phyloP scores from a whole-genome alignment of 2,329 filamentous ascomycete species.

The Apiospora koreana region DNA sequence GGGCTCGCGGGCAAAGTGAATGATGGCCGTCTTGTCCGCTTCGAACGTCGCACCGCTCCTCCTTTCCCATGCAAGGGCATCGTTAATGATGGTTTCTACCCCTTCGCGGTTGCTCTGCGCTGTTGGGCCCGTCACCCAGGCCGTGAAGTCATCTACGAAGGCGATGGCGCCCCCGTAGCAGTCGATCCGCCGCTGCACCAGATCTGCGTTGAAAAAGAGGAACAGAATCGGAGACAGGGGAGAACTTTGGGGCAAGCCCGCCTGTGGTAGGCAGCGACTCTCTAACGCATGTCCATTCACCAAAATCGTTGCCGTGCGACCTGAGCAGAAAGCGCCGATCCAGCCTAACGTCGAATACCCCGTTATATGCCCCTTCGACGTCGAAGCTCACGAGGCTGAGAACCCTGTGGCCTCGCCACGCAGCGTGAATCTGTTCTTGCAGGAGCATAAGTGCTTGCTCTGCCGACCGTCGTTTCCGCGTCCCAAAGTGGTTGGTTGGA shows the following conservation, averaged over 20 bases:
- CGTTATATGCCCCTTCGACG: no score
- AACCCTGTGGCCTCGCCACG: constrained; percentile 22
- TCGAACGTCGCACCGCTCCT: constrained; percentile 28
- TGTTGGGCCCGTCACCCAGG: neutral
- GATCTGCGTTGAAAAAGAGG: constrained; percentile 31
- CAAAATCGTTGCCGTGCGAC: no score
- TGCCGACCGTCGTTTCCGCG: constrained; percentile 33
- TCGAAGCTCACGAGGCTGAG: no score
- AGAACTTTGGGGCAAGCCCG: constrained; percentile 33
- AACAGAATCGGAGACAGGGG: constrained; percentile 38
- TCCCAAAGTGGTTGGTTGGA: constrained; percentile 37
- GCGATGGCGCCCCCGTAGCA: constrained; percentile 25
- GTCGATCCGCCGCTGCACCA: constrained; percentile 30
- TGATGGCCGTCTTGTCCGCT: constrained; percentile 26
- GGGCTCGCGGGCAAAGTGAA: constrained; percentile 12
- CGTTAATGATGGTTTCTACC: constrained; percentile 25
- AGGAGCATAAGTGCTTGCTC: constrained; percentile 35
- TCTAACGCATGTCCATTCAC: constrained; percentile 24
- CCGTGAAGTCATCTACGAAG: constrained; percentile 15
- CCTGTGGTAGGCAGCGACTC: constrained; percentile 19
- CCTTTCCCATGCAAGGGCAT: constrained; percentile 23
- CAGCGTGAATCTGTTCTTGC: constrained; percentile 30
- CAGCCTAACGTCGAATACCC: no score
- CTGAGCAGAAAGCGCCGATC: no score
- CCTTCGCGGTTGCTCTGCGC: constrained; percentile 19